A percentile compares a stretch with the other conserved stretches of the same genome.
Conservation (phyloP, 2,329 filamentous ascomycete genomes). For the Botrytis squamosa region DNA sequence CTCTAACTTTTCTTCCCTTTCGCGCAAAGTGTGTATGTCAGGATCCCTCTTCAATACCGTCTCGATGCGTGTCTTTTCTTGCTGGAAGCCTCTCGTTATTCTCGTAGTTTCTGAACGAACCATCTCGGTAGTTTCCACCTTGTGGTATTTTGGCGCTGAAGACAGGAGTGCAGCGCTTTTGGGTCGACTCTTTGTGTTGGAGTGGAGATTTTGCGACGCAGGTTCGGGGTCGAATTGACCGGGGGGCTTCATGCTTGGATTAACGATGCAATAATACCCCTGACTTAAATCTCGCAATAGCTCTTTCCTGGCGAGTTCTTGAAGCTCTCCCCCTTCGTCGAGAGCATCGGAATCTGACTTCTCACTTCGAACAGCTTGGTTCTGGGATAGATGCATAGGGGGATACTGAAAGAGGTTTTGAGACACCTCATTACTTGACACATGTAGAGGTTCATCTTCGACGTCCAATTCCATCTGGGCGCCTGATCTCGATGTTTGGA, state of each 20-base stretch:
- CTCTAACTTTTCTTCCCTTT: neutral
- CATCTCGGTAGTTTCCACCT: neutral
- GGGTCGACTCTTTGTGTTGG: neutral
- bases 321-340: neutral
- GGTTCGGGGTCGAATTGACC: neutral
- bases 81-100: neutral
- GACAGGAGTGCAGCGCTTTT: neutral
- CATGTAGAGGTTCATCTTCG: neutral
- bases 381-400: neutral
- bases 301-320: fast-evolving
- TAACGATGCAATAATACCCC: neutral
- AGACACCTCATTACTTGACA: neutral
- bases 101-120: neutral
- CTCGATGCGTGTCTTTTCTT: neutral
- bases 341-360: neutral
- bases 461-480: neutral
- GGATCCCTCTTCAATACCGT: neutral
- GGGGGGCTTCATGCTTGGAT: fast-evolving
- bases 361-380: neutral
- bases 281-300: fast-evolving
- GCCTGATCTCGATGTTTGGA: neutral
- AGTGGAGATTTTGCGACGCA: neutral
- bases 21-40: neutral
- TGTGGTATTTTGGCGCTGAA: neutral
- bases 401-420: fast-evolving